phyloP scores from a whole-genome alignment of 345 rosid species.

The Melaleuca quinquenervia region DNA sequence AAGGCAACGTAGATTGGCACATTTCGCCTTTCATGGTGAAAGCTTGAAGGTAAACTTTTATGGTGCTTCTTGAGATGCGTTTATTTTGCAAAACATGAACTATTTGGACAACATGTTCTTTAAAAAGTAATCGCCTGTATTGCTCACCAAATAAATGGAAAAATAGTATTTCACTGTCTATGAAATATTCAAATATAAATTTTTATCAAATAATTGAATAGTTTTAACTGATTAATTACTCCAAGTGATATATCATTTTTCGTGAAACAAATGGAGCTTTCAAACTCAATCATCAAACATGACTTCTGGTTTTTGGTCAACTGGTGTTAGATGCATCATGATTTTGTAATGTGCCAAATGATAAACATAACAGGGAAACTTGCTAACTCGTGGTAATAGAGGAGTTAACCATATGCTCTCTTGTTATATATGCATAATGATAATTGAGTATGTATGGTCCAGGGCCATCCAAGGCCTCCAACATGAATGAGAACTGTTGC shows the following conservation, averaged over 20 bases:
- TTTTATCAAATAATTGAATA: too few relatives aligned
- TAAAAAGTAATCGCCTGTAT: too few relatives aligned
- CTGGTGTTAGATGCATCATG: background rate
- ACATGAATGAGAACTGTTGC: background rate
- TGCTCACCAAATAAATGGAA: too few relatives aligned
- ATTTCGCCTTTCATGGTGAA: conserved; percentile 34
- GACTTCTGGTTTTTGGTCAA: background rate
- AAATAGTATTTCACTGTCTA: too few relatives aligned
- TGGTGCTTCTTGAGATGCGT: background rate
- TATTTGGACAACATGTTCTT: too few relatives aligned
- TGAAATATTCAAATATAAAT: too few relatives aligned
- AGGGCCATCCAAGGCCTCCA: background rate
- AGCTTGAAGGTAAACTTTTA: conserved; percentile 18
- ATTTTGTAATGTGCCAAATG: background rate
- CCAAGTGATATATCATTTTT: too few relatives aligned
- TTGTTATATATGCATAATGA: background rate
- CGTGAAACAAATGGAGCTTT: background rate
- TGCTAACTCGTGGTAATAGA: background rate
- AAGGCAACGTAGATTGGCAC: conserved; percentile 25
- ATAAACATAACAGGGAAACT: background rate
- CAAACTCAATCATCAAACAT: background rate
- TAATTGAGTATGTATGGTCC: background rate
- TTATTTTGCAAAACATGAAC: too few relatives aligned
- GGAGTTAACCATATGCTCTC: background rate
- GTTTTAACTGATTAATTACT: too few relatives aligned